These are phyloP conservation scores for Capsicum rhomboideum DNA, from an alignment of 257 asterid species.

Conservation along the genomic window DNA sequence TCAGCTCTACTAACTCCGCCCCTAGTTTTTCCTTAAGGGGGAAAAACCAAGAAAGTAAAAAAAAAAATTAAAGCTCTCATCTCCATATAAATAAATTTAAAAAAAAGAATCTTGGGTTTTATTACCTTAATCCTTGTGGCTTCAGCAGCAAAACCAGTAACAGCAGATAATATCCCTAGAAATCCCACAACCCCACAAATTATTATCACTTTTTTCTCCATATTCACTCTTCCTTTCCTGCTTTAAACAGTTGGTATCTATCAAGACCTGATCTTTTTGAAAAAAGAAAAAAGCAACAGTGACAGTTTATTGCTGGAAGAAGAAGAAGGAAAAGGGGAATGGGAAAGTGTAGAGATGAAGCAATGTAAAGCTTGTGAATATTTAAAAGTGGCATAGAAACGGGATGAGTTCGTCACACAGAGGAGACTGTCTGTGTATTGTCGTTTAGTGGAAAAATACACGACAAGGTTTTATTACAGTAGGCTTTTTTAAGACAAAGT, in stretches of 20 bases:
- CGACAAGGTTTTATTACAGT: neutral
- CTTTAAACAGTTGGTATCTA: neutral
- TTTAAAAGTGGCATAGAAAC: neutral
- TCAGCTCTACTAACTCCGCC: no score
- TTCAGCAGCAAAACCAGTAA: constrained; percentile 73
- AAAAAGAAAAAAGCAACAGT: neutral
- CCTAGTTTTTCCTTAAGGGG: no score
- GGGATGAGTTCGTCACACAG: neutral
- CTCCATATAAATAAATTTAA: no score
- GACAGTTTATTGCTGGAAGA: neutral
- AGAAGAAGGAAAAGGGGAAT: neutral
- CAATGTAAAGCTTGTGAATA: neutral
- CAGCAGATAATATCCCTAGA: constrained; percentile 64
- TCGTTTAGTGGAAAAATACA: neutral
- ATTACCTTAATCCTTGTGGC: constrained; percentile 65
- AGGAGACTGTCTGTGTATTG: neutral
- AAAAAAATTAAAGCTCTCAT: no score
- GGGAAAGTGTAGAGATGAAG: neutral
- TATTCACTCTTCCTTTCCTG: constrained; percentile 6
- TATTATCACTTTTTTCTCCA: constrained; percentile 49
- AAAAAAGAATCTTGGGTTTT: neutral
- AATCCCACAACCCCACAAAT: constrained; percentile 51
- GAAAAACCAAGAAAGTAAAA: no score
- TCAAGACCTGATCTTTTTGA: neutral
- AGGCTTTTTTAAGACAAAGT: neutral